Percentiles rank a stretch among this genome's conserved stretches.
Conservation (phyloP, 768 basidiomycete genomes). For the Coprinellus micaceus region DNA sequence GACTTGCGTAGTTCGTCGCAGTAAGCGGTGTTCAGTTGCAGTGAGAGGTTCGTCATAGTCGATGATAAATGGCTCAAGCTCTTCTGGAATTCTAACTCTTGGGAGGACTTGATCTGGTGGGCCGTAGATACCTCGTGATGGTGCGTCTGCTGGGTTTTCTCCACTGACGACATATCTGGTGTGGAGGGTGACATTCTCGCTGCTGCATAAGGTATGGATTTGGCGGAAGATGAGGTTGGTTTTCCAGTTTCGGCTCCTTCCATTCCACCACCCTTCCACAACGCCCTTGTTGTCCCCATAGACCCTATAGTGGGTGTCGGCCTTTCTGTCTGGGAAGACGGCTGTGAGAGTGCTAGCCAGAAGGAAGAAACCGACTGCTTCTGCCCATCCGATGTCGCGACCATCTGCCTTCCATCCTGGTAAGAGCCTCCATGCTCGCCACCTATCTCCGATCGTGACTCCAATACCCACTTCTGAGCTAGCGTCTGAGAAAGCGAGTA, state of each 20-base stretch:
- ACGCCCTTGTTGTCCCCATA: conserved; percentile 35
- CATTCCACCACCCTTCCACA: conserved; percentile 36
- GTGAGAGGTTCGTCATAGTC: conserved; percentile 17
- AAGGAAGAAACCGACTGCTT: conserved; percentile 38
- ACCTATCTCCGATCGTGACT: conserved; percentile 23
- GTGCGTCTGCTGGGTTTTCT: conserved; percentile 34
- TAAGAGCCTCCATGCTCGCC: conserved; percentile 32
- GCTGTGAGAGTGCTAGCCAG: conserved; percentile 21
- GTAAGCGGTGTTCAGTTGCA: conserved; percentile 10
- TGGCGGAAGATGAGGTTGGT: conserved; percentile 26
- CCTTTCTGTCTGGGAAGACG: not conserved
- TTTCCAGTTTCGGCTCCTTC: conserved; percentile 25
- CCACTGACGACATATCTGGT: conserved; percentile 31
- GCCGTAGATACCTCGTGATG: conserved; percentile 33
- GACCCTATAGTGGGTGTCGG: conserved; percentile 16
- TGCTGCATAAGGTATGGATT: conserved; percentile 5
- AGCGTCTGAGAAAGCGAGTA: conserved; percentile 35
- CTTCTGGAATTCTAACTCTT: conserved; percentile 22
- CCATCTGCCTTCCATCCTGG: conserved; percentile 27
- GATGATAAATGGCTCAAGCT: conserved; percentile 21
- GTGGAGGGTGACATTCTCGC: conserved; percentile 14
- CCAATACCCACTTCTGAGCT: conserved; percentile 29
- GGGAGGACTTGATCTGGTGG: conserved; percentile 25
- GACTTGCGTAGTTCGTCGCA: not conserved
- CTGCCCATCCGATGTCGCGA: conserved; percentile 43